Evolutionary conservation across 2,329 filamentous ascomycete species (phyloP), one percentile per base, ranked within the genome.

Genomic region (Ceratocystis smalleyi): DNA sequence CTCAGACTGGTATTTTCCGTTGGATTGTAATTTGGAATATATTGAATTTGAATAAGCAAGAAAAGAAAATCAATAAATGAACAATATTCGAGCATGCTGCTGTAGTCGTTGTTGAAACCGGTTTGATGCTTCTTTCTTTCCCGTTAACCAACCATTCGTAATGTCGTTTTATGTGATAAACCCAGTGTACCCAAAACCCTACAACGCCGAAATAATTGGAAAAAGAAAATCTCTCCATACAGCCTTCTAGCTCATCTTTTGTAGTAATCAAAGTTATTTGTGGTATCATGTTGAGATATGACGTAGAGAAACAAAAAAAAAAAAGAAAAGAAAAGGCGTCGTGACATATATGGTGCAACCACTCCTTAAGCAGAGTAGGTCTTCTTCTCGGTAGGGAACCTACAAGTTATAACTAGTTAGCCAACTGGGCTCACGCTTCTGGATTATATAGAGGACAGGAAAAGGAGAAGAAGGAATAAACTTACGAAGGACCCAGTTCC

Each of bases 401-500:
- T 91, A 61, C 64, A 65, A 66, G 47, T 40, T n/a, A 65, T 10
- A 10, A 59, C 19, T 40, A 17, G 61, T 62, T 65, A 54, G 51
- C 24, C 43, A n/a, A n/a, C 47, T 8, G n/a, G 10, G 2, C 35
- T 19, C 17, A 6, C 10, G 5, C 15, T 35, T n/a, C n/a, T 17
- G 5, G 54, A 3, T 8, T 15, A 24, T 12, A 27, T 45, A 10
- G 12, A 47, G n/a, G 4, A 49, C 5, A 30, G 17, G 5, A 51
- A 43, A 32, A 19, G 22, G n/a, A 62, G 43, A 8, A 30, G 10
- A 24, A 60, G 19, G 15, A 40, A 35, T 51, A 49, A 68, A 88
- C 88, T 81, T 87, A 97, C 87, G 91, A 94, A 77, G 92, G 91
- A 71, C 94, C 94, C 71, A 96, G 80, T 78, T 97, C 91, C 79